phyloP scores from a whole-genome alignment of 2,329 filamentous ascomycete species.

The Scopulariopsis brevicaulis region DNA sequence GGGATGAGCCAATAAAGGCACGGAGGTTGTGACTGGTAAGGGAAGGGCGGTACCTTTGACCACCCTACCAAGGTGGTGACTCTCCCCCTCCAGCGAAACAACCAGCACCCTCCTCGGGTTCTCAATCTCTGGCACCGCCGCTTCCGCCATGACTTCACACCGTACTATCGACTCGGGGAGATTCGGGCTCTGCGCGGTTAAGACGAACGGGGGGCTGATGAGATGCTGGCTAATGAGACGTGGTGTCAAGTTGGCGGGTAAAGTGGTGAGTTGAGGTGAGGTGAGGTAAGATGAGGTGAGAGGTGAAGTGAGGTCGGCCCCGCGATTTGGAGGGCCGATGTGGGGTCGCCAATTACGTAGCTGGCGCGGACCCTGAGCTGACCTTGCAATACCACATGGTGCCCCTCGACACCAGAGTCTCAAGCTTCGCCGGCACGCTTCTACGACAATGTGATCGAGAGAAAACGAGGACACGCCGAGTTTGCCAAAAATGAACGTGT shows the following conservation, averaged over 20 bases:
- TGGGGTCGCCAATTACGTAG: background rate
- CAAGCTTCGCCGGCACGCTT: no score
- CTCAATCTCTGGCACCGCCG: background rate
- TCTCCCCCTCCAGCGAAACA: constrained; percentile 36
- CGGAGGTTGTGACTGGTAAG: background rate
- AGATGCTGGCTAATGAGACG: background rate
- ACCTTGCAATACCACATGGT: background rate
- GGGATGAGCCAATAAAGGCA: no score
- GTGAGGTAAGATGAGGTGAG: background rate
- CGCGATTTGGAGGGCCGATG: background rate
- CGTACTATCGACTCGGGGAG: background rate
- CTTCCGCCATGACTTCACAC: background rate
- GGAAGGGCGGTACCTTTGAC: constrained; percentile 35
- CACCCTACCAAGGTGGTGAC: constrained; percentile 32
- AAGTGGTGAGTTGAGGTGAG: background rate
- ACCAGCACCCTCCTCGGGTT: constrained; percentile 48
- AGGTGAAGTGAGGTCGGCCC: background rate
- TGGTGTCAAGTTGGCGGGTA: no score
- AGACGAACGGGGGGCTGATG: background rate
- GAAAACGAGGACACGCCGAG: no score
- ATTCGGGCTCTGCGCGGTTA: no score
- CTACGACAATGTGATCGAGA: no score
- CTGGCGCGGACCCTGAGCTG: background rate
- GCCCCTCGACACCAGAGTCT: no score
- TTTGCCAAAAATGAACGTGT: no score